Conservation (phyloP, 345 rosid species). For the Salix viminalis region DNA sequence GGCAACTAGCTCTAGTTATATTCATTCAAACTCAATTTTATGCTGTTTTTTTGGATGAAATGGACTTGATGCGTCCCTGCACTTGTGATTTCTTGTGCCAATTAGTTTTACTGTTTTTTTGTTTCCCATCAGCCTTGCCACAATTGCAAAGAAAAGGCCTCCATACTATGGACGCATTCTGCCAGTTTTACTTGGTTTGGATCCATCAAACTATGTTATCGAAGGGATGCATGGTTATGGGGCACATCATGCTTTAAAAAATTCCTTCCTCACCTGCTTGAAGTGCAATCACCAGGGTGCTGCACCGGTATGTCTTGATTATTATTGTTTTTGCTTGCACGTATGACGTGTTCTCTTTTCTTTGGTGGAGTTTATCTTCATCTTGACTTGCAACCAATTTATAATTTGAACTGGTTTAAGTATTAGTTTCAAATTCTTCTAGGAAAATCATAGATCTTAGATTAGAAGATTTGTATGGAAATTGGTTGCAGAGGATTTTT, state of each 20-base stretch:
- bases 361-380: background rate
- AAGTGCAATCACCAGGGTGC: slow-evolving; percentile 87
- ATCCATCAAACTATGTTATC: slow-evolving; percentile 54
- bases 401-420: background rate
- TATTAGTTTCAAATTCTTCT: background rate
- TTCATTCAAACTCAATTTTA: slow-evolving; percentile 1
- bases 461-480: background rate
- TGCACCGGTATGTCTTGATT: slow-evolving; percentile 68
- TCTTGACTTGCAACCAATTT: background rate
- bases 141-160: slow-evolving; percentile 83
- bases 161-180: slow-evolving; percentile 85
- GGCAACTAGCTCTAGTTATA: slow-evolving; percentile 12
- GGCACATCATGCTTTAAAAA: slow-evolving; percentile 62
- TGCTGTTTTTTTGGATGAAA: background rate
- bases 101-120: slow-evolving; percentile 9
- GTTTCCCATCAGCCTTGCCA: slow-evolving; percentile 60
- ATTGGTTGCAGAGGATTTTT: background rate
- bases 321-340: background rate
- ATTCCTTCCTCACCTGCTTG: slow-evolving; percentile 66
- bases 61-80: background rate
- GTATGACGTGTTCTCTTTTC: background rate
- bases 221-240: slow-evolving; percentile 63
- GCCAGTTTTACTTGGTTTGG: slow-evolving; percentile 87
- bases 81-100: background rate
- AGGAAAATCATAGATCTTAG: background rate